A percentile compares a stretch with the other conserved stretches of the same genome.
phyloP scores from a whole-genome alignment of 805 yeast genomes.

The Jamesozyma hellenica region DNA sequence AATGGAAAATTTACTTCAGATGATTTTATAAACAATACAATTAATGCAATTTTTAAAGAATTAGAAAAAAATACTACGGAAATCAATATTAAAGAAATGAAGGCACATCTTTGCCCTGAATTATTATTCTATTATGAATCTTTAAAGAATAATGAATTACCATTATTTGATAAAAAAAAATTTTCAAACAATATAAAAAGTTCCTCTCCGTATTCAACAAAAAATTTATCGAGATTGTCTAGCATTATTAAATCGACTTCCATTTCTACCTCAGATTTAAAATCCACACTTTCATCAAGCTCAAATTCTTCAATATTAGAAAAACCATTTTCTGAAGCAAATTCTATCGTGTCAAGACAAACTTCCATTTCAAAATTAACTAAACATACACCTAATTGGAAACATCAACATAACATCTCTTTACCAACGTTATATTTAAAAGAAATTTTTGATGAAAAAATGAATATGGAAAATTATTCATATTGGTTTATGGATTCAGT shows the following conservation, averaged over 20 bases:
- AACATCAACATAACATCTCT: conserved; percentile 18
- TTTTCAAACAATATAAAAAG: no score
- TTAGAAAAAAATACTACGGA: conserved; percentile 4
- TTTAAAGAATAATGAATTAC: conserved; percentile 16
- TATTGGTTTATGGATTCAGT: conserved; percentile 22
- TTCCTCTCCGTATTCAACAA: background rate
- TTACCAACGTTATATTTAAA: conserved; percentile 16
- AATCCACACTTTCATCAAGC: background rate
- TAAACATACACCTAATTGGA: conserved; percentile 16
- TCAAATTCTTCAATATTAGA: background rate
- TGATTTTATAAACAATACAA: conserved; percentile 42
- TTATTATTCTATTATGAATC: conserved; percentile 16
- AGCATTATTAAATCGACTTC: background rate
- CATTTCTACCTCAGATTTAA: background rate
- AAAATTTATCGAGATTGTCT: background rate
- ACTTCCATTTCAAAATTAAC: conserved; percentile 5
- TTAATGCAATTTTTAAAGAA: conserved; percentile 34
- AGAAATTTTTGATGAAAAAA: conserved; percentile 19
- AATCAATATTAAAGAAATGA: conserved; percentile 3
- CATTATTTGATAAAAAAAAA: conserved; percentile 10
- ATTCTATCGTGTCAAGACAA: conserved; percentile 5
- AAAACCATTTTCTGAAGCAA: conserved; percentile 1
- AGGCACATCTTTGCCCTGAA: conserved; percentile 11
- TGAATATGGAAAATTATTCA: conserved; percentile 9
- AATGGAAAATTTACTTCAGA: conserved; percentile 33